A percentile compares a stretch with the other conserved stretches of the same genome.
phyloP scores from a whole-genome alignment of 2,329 filamentous ascomycete species.

The Coniochaeta prunicola region DNA sequence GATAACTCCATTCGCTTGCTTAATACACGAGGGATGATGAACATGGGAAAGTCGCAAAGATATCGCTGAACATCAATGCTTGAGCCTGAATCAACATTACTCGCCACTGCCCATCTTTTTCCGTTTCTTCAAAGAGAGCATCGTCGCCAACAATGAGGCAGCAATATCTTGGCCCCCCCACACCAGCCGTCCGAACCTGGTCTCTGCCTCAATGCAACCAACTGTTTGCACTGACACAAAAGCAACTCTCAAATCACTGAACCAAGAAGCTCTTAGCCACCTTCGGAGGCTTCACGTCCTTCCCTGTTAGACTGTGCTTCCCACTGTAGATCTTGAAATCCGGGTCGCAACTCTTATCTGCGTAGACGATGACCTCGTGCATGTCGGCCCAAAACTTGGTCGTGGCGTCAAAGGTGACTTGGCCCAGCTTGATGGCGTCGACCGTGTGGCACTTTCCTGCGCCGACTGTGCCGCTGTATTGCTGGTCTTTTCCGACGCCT shows the following conservation, averaged over 20 bases:
- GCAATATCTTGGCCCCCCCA: too few species aligned
- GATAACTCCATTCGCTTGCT: too few species aligned
- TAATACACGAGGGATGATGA: too few species aligned
- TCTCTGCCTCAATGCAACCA: too few species aligned
- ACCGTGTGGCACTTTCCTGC: neutral
- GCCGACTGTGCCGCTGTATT: neutral
- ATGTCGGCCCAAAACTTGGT: neutral
- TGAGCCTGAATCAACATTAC: too few species aligned
- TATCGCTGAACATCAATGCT: too few species aligned
- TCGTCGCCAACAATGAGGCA: too few species aligned
- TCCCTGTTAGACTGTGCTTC: neutral
- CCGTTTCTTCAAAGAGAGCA: too few species aligned
- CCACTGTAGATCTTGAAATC: neutral
- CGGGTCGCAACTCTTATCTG: neutral
- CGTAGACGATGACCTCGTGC: neutral
- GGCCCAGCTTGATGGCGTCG: neutral
- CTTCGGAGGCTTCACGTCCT: neutral
- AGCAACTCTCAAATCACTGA: neutral
- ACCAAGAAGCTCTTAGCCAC: neutral
- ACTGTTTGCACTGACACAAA: too few species aligned
- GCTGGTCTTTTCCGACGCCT: neutral
- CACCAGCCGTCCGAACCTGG: too few species aligned
- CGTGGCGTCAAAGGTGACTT: neutral
- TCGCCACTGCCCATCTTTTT: too few species aligned
- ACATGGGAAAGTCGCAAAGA: too few species aligned